phyloP scores from a whole-genome alignment of 208 protist species.

The Crithidia sp. region DNA sequence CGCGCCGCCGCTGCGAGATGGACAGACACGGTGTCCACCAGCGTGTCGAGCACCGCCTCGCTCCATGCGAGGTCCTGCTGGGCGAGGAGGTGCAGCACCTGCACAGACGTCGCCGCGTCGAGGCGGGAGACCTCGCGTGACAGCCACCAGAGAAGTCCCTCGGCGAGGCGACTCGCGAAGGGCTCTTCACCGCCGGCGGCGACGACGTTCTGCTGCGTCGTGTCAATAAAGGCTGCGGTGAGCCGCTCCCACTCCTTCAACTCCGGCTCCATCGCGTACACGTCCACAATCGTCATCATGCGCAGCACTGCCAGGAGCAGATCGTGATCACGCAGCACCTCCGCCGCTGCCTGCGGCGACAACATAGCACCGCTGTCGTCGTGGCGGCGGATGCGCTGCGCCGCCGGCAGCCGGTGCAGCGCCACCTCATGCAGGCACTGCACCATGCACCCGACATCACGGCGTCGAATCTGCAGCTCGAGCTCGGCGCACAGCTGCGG shows the following conservation, averaged over 20 bases:
- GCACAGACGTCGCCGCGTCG: constrained; percentile 37
- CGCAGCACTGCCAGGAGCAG: constrained; percentile 13
- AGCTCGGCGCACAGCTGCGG: constrained; percentile 38
- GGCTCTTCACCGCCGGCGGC: neutral
- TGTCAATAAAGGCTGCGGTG: neutral
- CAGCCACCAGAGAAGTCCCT: constrained; percentile 49
- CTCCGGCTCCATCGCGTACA: constrained; percentile 33
- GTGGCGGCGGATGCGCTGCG: neutral
- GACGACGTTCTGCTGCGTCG: neutral
- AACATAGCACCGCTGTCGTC: neutral
- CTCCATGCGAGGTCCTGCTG: constrained; percentile 55
- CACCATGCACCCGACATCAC: constrained; percentile 48
- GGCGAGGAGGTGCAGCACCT: constrained; percentile 61
- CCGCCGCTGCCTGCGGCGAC: too few species aligned
- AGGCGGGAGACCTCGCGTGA: constrained; percentile 34
- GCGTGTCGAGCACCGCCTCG: constrained; percentile 59
- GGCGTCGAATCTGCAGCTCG: constrained; percentile 33
- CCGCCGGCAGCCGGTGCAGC: constrained; percentile 17
- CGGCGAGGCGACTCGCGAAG: constrained; percentile 31
- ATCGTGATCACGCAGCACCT: constrained; percentile 3
- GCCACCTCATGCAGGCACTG: constrained; percentile 61
- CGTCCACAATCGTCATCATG: constrained; percentile 10
- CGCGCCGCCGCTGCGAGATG: constrained; percentile 11
- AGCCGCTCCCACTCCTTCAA: constrained; percentile 12
- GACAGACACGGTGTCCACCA: constrained; percentile 60